Evolutionary conservation across 805 yeast genomes (phyloP).

Genomic region (Wickerhamiella kurtzmanii): DNA sequence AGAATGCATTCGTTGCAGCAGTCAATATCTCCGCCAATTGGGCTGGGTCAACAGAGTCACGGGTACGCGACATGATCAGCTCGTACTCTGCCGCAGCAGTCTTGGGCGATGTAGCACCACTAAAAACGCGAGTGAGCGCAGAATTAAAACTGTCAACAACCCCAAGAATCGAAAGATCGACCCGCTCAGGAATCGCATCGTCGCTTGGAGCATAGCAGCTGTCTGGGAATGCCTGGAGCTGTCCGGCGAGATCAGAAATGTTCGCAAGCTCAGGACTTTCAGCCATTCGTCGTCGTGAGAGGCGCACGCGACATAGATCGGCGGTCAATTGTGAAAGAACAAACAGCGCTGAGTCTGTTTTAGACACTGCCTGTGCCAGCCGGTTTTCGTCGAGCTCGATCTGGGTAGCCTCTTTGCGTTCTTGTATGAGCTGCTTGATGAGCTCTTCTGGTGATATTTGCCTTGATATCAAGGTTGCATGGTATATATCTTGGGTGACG

Average conservation of each 20-base stretch:
- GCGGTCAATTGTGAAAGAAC: slow-evolving; percentile 9
- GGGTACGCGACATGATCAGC: slow-evolving; percentile 3
- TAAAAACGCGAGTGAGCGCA: not conserved
- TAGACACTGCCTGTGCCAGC: not conserved
- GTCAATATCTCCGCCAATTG: slow-evolving; percentile 8
- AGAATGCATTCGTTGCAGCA: not conserved
- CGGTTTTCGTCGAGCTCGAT: slow-evolving; percentile 1
- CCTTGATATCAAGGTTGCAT: slow-evolving; percentile 16
- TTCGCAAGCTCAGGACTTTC: slow-evolving; percentile 11
- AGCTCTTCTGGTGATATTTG: slow-evolving; percentile 12
- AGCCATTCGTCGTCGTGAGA: slow-evolving; percentile 9
- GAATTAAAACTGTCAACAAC: not conserved
- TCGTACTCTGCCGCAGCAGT: slow-evolving; percentile 1
- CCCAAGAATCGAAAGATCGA: not conserved
- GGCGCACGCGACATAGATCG: slow-evolving; percentile 10
- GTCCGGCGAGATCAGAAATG: not conserved
- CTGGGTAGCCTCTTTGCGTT: slow-evolving; percentile 5
- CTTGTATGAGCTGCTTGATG: slow-evolving; percentile 7
- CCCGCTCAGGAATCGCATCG: not conserved
- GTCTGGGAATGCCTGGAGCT: slow-evolving; percentile 10
- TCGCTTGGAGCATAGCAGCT: slow-evolving; percentile 7
- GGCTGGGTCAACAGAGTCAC: slow-evolving; percentile 5
- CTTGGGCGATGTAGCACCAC: not conserved
- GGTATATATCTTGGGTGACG: slow-evolving; percentile 13
- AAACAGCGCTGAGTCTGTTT: slow-evolving; percentile 11